Percentiles rank a stretch among this genome's conserved stretches.
Evolutionary conservation across 805 yeast genomes (phyloP).

Genomic region (Yarrowia porcina): DNA sequence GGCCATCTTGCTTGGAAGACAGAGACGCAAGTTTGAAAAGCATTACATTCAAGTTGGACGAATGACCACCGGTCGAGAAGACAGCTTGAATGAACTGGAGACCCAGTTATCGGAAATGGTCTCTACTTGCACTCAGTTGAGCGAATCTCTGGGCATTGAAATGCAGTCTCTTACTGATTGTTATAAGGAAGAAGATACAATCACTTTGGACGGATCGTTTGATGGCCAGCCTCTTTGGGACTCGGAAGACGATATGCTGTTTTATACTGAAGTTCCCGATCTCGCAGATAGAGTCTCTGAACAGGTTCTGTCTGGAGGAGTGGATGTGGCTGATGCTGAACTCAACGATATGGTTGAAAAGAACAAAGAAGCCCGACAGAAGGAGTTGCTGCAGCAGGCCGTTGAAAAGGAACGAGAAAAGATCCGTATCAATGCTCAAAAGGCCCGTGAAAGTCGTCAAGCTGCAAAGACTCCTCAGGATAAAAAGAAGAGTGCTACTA

Average conservation of each 20-base stretch:
- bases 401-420: conserved; percentile 27
- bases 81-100: conserved; percentile 30
- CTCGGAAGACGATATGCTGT: conserved; percentile 58
- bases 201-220: conserved; percentile 28
- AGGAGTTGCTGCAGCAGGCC: conserved; percentile 25
- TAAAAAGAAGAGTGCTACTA: conserved; percentile 30
- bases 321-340: conserved; percentile 27
- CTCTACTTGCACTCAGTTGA: conserved; percentile 44
- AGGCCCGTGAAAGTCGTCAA: conserved; percentile 8
- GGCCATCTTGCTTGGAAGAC: conserved; percentile 13
- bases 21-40: conserved; percentile 37
- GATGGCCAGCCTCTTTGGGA: conserved; percentile 51
- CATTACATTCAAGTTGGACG: conserved; percentile 68
- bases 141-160: conserved; percentile 43
- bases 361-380: conserved; percentile 4
- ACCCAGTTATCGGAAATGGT: conserved; percentile 43
- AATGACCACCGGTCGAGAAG: conserved; percentile 43
- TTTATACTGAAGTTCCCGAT: conserved; percentile 66
- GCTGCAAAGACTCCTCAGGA: conserved; percentile 35
- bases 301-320: conserved; percentile 4
- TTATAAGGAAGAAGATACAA: conserved; percentile 33
- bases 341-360: conserved; percentile 34
- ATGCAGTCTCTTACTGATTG: conserved; percentile 39
- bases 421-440: conserved; percentile 32
- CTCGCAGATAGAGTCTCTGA: conserved; percentile 42